A percentile compares a stretch with the other conserved stretches of the same genome.
Conservation (phyloP, 2,329 filamentous ascomycete genomes). For the Fusarium sacchari region DNA sequence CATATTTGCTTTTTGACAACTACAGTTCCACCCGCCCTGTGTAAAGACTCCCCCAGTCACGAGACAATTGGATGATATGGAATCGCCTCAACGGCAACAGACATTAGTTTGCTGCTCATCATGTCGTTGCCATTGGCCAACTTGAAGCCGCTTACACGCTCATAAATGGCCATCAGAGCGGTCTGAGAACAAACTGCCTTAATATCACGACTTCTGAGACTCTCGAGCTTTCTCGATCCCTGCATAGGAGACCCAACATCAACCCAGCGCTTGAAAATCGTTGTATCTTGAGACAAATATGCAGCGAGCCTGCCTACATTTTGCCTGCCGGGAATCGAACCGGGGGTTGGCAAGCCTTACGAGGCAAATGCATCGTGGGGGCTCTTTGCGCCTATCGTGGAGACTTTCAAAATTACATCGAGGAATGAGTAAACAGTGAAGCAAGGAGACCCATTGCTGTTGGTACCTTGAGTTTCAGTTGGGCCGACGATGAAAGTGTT, state of each 20-base stretch:
- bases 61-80: not conserved
- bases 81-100: not conserved
- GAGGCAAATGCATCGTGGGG: not conserved
- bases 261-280: not conserved
- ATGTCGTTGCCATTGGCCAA: not conserved
- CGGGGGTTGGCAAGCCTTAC: not conserved
- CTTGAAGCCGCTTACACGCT: not conserved
- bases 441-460: not conserved
- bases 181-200: not conserved
- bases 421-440: not conserved
- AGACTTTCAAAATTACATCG: not conserved
- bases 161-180: not conserved
- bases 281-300: not conserved
- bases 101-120: not conserved
- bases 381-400: not conserved
- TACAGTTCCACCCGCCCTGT: not conserved
- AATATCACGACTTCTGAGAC: not conserved
- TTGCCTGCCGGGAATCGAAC: not conserved
- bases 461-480: not conserved
- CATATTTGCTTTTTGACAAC: constrained; percentile 2
- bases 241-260: not conserved
- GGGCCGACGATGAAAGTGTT: not conserved
- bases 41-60: not conserved
- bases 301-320: not conserved
- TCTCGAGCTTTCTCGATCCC: not conserved